Percentiles rank a stretch among this genome's conserved stretches.
Conservation (phyloP, 768 basidiomycete genomes). For the Neoboletus magnificus region DNA sequence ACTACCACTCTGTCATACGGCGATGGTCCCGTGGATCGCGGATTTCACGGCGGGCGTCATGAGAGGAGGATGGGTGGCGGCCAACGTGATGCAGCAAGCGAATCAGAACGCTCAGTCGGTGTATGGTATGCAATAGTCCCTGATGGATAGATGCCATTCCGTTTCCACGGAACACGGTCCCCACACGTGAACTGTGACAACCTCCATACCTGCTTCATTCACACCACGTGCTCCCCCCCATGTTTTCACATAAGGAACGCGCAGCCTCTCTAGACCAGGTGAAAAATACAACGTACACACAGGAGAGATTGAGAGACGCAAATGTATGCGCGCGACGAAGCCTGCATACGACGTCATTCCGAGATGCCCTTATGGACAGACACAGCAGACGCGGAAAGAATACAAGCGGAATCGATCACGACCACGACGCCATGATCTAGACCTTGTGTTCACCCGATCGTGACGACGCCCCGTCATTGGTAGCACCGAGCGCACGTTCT, state of each 20-base stretch:
- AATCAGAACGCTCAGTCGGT: slow-evolving; percentile 61
- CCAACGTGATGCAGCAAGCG: slow-evolving; percentile 56
- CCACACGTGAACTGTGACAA: not conserved
- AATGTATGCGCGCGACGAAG: too few species aligned
- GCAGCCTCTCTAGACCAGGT: too few species aligned
- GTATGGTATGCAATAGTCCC: slow-evolving; percentile 42
- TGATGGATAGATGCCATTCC: not conserved
- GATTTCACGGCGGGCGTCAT: slow-evolving; percentile 58
- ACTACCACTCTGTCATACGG: slow-evolving; percentile 70
- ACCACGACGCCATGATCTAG: not conserved
- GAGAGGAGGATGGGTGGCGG: slow-evolving; percentile 48
- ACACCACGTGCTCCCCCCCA: too few species aligned
- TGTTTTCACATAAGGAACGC: too few species aligned
- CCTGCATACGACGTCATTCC: too few species aligned
- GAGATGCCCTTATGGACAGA: too few species aligned
- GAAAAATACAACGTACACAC: too few species aligned
- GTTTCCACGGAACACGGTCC: not conserved
- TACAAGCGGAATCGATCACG: not conserved
- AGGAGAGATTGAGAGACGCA: not conserved
- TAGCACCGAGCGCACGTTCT: slow-evolving; percentile 30
- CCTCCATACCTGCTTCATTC: not conserved
- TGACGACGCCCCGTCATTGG: not conserved
- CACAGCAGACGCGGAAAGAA: not conserved
- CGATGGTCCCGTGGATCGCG: slow-evolving; percentile 85
- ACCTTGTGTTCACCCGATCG: slow-evolving; percentile 5